Evolutionary conservation across 257 asterid genomes (phyloP), one percentile per base, ranked within the genome.

Genomic region (Paraleonurus japonicus): DNA sequence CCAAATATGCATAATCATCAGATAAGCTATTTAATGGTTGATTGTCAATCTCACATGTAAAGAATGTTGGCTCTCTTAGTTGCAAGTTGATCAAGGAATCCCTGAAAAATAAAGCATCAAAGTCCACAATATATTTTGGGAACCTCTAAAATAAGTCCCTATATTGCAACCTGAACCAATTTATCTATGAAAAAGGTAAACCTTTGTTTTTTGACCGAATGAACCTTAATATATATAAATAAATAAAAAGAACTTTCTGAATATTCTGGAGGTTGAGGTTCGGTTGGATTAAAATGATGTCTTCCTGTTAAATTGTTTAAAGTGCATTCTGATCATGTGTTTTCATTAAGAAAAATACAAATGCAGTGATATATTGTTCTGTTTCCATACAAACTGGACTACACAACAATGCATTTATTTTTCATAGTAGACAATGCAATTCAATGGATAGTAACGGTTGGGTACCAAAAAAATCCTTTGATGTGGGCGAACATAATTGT

Each of bases 51-150:
- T 69, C 80, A 59, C 86, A 80, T 66, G n/a, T 74, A 77, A 95
- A 93, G 80, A 90, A 95, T 58, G 96, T 95, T 70, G 96, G 88
- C 76, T 95, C 66, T 82, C 79, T 85, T 93, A 51, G 82, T 74
- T 33, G 85, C 89, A 64, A 95, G 81, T 85, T 89, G 95, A 80
- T 90, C 89, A 54, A 92, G 94, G 96, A 28, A 77, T 75, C 99
- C 99, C 97, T 91, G 73, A 63, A 73, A 78, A 70, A 32, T 27
- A 75, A 54, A 66, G 53, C 51, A 79, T 13, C 43, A n/a, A 47
- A 68, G 65, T 48, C 26, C 75, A 33, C 28, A 26, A 69, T 30
- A 47, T 53, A 39, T 59, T 67, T 37, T 43, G 60, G n/a, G 39
- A 61, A 53, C 63, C 69, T 30, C 26, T 37, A 67, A 75, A 16